Evolutionary conservation across 176 grass and related monocot genomes (phyloP), one percentile per base, ranked within the genome.

Genomic region (Musa itinerans): DNA sequence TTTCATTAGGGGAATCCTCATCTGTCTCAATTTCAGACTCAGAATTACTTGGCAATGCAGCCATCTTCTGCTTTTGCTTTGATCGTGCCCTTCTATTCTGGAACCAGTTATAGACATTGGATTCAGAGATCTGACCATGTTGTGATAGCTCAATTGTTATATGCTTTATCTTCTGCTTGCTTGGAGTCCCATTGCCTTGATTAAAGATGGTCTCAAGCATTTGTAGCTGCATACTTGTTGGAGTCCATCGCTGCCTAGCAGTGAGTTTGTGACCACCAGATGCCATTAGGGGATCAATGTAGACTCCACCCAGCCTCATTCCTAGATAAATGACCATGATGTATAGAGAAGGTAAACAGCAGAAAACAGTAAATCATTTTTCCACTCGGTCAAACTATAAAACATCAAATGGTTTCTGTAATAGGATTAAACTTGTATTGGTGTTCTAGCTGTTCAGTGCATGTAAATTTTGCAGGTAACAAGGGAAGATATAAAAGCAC

Each of bases 71-170:
- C 65, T 70, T 69, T 12, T 25, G 25, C 65, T 79, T 79, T 14
- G 52, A 69, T 49, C 77, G 52, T 26, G 77, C 77, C 52, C 65
- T 79, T 58, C 65, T 69, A 58, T 69, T 79, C 52, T 79, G 65
- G 65, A 79, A 79, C 77, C 64, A 79, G 26, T 79, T 79, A 29
- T 79, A 69, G 25, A 69, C 65, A 70, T 69, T 79, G 2, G 23
- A 48, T 57, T 78, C 76, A 21, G 76, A 78, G 64, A 78, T 68
- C 23, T 43, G 64, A 21, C 76, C 76, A n/a, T 78, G 65, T 2
- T 55, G 63, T 13, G 76, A 67, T 12, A 78, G 52, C 24, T 78
- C 76, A 27, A 11, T 2, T 14, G 76, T 78, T 69, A 78, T 78
- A 16, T 78, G 23, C 22, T 68, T 68, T 56, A 78, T 68, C 50